Base-by-base conservation (phyloP, 805 yeast species). In the Tetrapisispora phaffii region DNA sequence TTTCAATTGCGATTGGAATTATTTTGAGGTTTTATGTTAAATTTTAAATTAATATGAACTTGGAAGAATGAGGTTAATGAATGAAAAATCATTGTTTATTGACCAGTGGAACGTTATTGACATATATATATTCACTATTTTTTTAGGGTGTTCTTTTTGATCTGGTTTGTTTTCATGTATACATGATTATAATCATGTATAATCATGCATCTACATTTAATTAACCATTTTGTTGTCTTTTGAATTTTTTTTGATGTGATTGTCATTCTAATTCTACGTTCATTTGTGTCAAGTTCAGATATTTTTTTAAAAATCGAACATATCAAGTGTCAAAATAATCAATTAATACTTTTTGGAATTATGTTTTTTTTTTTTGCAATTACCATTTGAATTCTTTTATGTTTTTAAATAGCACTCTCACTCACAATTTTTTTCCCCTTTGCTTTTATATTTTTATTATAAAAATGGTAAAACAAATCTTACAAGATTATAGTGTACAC, bases 81-180 rank as follows among this genome's bases (percentile, higher is more conserved):
- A 21, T 38, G 17, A 38, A 38, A 38, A 38, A 16, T 33, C 33
- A 38, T 38, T 38, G 26, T 38, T 26, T 38, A 28, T 38, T 38
- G 16, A 28, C 41, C 41, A 38, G 41, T 38, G 28, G 20, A 38
- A 38, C n/a, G 10, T 12, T 26, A 16, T 21, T 15, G 41, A 26
- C 33, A 26, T 23, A 26, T 31, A 15, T 26, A 7, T 21, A 38
- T 12, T 29, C 19, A 38, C 21, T 9, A n/a, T 38, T 38, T 37
- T 36, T 23, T 38, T 38, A 24, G 17, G 28, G 33, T 5, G 19
- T 38, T 38, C 26, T 38, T 36, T 38, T 28, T 26, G 31, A 38
- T 28, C 7, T 15, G 33, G 24, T 19, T 17, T 38, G 26, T 17
- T 26, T 26, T 7, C 13, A 2, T 26, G 33, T 17, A 15, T 37